These are phyloP conservation scores for Blastomyces parvus DNA, from an alignment of 2,329 filamentous ascomycete species.

Conservation along the genomic window DNA sequence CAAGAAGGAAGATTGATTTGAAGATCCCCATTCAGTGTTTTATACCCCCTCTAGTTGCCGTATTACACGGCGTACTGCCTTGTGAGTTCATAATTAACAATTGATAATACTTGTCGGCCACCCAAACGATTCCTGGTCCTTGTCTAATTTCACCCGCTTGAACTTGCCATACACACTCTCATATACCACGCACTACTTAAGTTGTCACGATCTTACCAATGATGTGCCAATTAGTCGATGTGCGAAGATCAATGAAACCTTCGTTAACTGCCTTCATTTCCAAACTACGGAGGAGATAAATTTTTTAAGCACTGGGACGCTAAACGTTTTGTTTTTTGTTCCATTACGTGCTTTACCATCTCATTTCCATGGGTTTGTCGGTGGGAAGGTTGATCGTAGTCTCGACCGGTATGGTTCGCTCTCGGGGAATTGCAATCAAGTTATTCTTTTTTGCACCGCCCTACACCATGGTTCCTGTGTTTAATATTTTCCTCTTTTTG, in stretches of 20 bases:
- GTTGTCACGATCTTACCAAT: conserved; percentile 79
- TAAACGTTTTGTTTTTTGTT: conserved; percentile 14
- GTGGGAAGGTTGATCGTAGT: conserved; percentile 12
- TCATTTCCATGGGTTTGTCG: conserved; percentile 8
- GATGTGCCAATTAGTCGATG: conserved; percentile 93
- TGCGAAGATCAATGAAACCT: conserved; percentile 61
- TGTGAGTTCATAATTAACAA: conserved; percentile 1
- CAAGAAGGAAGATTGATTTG: conserved; percentile 23
- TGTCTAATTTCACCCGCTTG: not conserved
- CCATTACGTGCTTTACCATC: conserved; percentile 6
- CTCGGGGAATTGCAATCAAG: not conserved
- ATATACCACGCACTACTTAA: conserved; percentile 70
- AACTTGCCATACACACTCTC: not conserved
- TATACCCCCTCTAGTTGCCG: conserved; percentile 1
- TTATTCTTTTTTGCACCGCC: not conserved
- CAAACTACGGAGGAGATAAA: conserved; percentile 1
- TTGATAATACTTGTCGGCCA: not conserved
- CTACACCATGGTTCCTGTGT: not conserved
- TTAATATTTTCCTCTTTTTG: not conserved
- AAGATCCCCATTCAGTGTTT: conserved; percentile 6
- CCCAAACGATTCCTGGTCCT: not conserved
- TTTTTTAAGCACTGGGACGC: not conserved
- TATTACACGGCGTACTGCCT: not conserved
- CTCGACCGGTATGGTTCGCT: conserved; percentile 7
- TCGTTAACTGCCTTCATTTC: conserved; percentile 24